Conservation (phyloP, 2,329 filamentous ascomycete species). For the Emmonsia crescens region DNA sequence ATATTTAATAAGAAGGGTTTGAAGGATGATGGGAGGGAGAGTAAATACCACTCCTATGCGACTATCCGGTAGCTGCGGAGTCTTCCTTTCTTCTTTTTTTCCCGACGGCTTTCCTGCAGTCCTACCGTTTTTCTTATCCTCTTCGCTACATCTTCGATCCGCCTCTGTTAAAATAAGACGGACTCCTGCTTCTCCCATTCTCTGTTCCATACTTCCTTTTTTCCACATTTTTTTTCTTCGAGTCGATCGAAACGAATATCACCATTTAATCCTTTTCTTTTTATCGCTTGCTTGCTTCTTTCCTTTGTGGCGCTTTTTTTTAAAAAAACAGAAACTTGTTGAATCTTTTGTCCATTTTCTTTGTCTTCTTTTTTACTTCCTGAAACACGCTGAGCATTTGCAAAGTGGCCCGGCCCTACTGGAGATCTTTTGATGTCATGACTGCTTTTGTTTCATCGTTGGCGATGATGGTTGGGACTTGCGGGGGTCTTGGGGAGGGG, state of each 20-base stretch:
- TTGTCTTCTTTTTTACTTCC: not conserved
- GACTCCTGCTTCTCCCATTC: not conserved
- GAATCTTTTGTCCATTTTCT: not conserved
- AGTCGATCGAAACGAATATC: not conserved
- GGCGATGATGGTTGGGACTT: not conserved
- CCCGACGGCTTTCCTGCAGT: not conserved
- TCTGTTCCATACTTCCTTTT: not conserved
- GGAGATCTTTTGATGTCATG: not conserved
- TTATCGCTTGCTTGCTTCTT: not conserved
- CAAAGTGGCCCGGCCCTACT: not conserved
- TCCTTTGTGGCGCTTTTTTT: not conserved
- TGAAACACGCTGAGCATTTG: not conserved
- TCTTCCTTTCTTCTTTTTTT: not conserved
- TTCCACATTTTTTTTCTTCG: not conserved
- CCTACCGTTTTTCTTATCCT: not conserved
- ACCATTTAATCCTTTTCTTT: not conserved
- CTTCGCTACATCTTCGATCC: not conserved
- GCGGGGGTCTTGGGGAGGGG: not conserved
- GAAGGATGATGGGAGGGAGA: constrained; percentile 52
- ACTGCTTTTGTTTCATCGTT: not conserved
- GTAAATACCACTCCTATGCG: constrained; percentile 65
- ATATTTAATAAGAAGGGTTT: constrained; percentile 78
- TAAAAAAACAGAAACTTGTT: not conserved
- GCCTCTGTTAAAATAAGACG: not conserved
- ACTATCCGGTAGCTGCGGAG: constrained; percentile 52